Base-by-base conservation (phyloP, 495 filamentous ascomycete species). In the Bryoglossum gracile region DNA sequence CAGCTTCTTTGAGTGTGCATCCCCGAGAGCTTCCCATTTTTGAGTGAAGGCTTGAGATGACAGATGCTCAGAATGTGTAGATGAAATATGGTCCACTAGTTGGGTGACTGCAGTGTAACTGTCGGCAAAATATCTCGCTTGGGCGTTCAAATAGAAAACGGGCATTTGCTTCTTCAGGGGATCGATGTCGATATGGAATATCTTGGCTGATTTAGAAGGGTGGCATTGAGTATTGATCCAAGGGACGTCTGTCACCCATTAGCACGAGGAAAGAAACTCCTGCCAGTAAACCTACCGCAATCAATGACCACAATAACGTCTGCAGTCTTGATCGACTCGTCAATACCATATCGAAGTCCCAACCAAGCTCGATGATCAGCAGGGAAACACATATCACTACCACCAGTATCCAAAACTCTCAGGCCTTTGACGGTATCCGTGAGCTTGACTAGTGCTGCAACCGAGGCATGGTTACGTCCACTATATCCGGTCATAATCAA, bases 311-410 rank as follows among this genome's bases (percentile, higher is more conserved):
- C 53, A 54, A 97, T 95, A 19, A 86, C 76, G 60, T 95, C 91
- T 0, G 91, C 85, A 4, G 80, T 81, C 36, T 69, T 72, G 54
- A 95, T 86, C 4, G 71, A 67, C 13, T 86, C 81, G 33, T 95
- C 87, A 2, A 79, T 70, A 9, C 89, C 87, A 54, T 81, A 95
- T 51, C 80, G 72, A 54, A 94, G 60, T 2, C 91, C 87, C 21
- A 95, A 63, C 73, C 81, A 78, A 1, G 56, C 71, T 13, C 71
- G 68, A 51, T 95, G 89, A 43, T 90, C 73, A 1, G 82, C 84
- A 2, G 91, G 91, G 67, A 96, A 96, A 59, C 87, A 94, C 91
- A 97, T 92, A 62, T 97, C 91, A 59, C 86, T 86, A 26, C 89
- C 90, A 19, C 86, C 87, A 0, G 88, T 89, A 62, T 97, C 91